These are phyloP conservation scores for Pezicula neosporulosa DNA, from an alignment of 2,329 filamentous ascomycete genomes.

Conservation along the genomic window DNA sequence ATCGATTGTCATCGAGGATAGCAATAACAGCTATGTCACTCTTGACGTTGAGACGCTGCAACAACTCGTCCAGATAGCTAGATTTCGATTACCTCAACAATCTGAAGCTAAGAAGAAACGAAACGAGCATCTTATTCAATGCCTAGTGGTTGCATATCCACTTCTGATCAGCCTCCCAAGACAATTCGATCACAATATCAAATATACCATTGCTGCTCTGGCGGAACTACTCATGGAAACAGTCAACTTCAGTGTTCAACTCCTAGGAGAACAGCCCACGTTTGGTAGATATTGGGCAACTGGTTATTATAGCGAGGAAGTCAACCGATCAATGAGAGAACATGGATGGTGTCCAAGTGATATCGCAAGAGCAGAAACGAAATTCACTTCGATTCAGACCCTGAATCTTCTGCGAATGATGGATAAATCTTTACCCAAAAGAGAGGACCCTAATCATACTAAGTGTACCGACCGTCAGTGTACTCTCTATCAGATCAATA, in stretches of 20 bases:
- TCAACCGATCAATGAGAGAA: conserved; percentile 24
- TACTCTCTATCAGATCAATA: conserved; percentile 28
- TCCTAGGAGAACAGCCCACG: not conserved
- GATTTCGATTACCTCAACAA: not conserved
- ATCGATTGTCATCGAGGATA: too few species aligned
- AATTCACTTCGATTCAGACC: conserved; percentile 18
- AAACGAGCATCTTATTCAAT: conserved; percentile 2
- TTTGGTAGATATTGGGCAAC: not conserved
- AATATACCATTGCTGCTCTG: conserved; percentile 25
- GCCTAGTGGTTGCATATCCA: not conserved
- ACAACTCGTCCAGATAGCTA: not conserved
- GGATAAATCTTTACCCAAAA: conserved; percentile 18
- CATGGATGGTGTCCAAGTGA: conserved; percentile 31
- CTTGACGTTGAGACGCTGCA: not conserved
- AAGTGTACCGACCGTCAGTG: conserved; percentile 24
- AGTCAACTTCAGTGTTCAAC: conserved; percentile 6
- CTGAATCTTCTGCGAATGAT: conserved; percentile 20
- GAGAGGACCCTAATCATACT: conserved; percentile 18
- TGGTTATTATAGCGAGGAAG: conserved; percentile 9
- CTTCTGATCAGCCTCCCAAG: conserved; percentile 2
- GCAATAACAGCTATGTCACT: not conserved
- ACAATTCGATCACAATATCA: conserved; percentile 21
- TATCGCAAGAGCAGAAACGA: conserved; percentile 11
- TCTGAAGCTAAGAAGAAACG: not conserved
- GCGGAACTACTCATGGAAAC: conserved; percentile 19